phyloP scores from a whole-genome alignment of 2,329 filamentous ascomycete genomes.

The Fusarium torreyae region DNA sequence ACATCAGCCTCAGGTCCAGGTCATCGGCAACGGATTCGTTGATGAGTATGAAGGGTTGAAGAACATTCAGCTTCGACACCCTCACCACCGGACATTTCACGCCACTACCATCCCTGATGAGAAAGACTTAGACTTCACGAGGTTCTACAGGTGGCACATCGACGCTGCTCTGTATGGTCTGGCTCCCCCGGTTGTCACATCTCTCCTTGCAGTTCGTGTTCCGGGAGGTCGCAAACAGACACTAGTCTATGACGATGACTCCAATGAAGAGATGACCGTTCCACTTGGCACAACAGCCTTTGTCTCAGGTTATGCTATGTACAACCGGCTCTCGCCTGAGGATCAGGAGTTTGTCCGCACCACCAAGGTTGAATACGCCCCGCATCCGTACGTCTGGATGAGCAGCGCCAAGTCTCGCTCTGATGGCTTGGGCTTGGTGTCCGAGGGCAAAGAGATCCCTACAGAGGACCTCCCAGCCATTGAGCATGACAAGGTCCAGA shows the following conservation, averaged over 20 bases:
- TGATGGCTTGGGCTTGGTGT: slow-evolving; percentile 79
- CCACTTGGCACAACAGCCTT: slow-evolving; percentile 85
- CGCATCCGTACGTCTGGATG: slow-evolving; percentile 90
- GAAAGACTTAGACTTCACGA: slow-evolving; percentile 66
- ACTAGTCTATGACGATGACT: slow-evolving; percentile 81
- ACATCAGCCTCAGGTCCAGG: slow-evolving; percentile 81
- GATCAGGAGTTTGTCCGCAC: slow-evolving; percentile 78
- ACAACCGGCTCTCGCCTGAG: slow-evolving; percentile 73
- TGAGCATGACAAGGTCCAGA: slow-evolving; percentile 76
- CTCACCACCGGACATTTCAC: slow-evolving; percentile 85
- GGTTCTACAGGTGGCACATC: slow-evolving; percentile 85
- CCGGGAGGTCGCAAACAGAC: slow-evolving; percentile 76
- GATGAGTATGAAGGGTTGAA: slow-evolving; percentile 78
- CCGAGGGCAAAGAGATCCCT: slow-evolving; percentile 75
- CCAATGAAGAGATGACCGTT: slow-evolving; percentile 75
- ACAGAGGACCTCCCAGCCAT: slow-evolving; percentile 73
- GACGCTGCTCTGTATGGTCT: slow-evolving; percentile 83
- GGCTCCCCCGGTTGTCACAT: slow-evolving; percentile 81
- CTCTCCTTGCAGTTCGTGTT: slow-evolving; percentile 80
- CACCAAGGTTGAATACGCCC: slow-evolving; percentile 80
- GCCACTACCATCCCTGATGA: slow-evolving; percentile 70
- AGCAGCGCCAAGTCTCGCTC: slow-evolving; percentile 75
- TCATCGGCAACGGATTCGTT: slow-evolving; percentile 83
- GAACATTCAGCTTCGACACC: slow-evolving; percentile 78
- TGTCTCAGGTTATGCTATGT: slow-evolving; percentile 79